Base-by-base conservation (phyloP, 306 rosid genomes). In the Benincasa hispida region DNA sequence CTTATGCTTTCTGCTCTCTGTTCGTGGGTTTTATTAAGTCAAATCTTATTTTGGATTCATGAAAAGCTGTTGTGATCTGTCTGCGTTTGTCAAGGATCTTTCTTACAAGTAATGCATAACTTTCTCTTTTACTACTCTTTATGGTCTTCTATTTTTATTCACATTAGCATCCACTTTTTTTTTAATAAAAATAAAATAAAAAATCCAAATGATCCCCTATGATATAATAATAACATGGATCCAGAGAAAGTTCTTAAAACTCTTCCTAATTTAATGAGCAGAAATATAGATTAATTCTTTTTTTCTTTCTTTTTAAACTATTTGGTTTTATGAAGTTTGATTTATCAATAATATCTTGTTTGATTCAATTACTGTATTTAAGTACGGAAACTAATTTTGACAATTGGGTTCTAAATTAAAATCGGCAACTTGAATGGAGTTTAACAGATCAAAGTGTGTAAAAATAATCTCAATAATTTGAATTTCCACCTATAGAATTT, bases 41-140 rank as follows among this genome's bases (percentile, higher is more conserved):
- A 66, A 66, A 5, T 66, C 39, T 22, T 39, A 66, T 37, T 66
- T 66, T 66, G 73, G 73, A 37, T 66, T 66, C 73, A 66, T 66
- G 51, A 66, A 66, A 66, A 21, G 53, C 45, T 62, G 47, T 66
- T 66, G 53, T 39, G 72, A 65, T 50, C 72, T 65, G 30, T 66
- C 28, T 39, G 51, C 37, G 73, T 66, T 50, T 66, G 73, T 66
- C 73, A 39, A 66, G 73, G 73, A 39, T 66, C 73, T 66, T 66
- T 66, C 73, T 66, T 66, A 66, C 28, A 66, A 35, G 48, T n/a
- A 66, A 66, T 66, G 73, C 73, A 39, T 11, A 37, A 66, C 51
- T 37, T 18, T 37, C 73, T 66, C 72, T 65, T 65, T 66, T 39
- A 13, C 25, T 32, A 34, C 34, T 18, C 65, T 25, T 19, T 13